These are phyloP conservation scores for Trichothecium roseum DNA, from an alignment of 2,329 filamentous ascomycete species.

Conservation along the genomic window DNA sequence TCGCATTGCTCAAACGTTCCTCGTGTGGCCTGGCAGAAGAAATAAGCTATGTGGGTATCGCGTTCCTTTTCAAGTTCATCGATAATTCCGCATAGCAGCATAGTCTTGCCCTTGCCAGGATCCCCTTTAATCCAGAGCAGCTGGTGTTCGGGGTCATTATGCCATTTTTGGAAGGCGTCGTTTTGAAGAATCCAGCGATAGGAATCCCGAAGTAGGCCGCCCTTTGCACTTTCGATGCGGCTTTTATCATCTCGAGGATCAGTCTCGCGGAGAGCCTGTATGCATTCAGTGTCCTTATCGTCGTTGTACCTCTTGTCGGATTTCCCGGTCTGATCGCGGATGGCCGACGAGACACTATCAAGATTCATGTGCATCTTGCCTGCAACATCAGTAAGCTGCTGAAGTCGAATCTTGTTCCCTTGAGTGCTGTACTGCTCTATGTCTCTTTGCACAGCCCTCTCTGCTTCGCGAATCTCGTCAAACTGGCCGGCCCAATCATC, in stretches of 20 bases:
- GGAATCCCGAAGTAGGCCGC: too few relatives aligned
- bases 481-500: constrained; percentile 24
- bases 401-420: constrained; percentile 3
- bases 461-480: constrained; percentile 13
- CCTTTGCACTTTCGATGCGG: too few relatives aligned
- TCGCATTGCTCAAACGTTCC: too few relatives aligned
- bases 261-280: too few relatives aligned
- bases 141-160: not conserved
- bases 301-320: not conserved
- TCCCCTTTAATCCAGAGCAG: constrained; percentile 23
- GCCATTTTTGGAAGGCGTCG: too few relatives aligned
- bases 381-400: constrained; percentile 1
- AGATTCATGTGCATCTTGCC: constrained; percentile 1
- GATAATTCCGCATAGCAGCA: constrained; percentile 24
- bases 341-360: not conserved
- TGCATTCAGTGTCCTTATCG: not conserved
- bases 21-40: constrained; percentile 28
- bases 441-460: constrained; percentile 9
- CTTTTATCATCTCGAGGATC: too few relatives aligned
- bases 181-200: too few relatives aligned
- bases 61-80: constrained; percentile 13
- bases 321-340: not conserved
- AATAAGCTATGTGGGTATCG: constrained; percentile 6
- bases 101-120: constrained; percentile 29
- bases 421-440: constrained; percentile 8